Base-by-base conservation (phyloP, 75 land plant species). In the Adiantum capillusveneris region DNA sequence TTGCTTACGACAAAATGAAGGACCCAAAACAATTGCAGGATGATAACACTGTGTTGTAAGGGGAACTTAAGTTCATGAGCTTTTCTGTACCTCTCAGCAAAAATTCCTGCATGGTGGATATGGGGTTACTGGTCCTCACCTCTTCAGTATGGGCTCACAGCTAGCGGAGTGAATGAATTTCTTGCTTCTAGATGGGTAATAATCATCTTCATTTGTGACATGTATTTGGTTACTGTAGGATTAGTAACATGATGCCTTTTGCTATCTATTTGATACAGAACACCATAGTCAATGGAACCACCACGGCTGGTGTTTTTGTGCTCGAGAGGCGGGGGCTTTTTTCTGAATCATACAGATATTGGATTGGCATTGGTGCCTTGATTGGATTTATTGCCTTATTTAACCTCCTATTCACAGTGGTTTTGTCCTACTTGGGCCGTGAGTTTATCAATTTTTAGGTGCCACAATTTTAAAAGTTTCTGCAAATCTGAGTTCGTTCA, bases 71-170 rank as follows among this genome's bases (percentile, higher is more conserved):
- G n/a, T 34, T 34, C 37, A 5, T 34, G 49, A 20, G 49, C 49
- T 7, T 3, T 46, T 20, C 14, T 46, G 49, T 22, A 3, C 28
- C n/a, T 54, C n/a, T 25, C 70, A 76, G 79, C 56, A 25, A 39
- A 43, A 27, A 73, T 80, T 39, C 66, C 64, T 31, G 21, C 39
- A 37, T 80, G 80, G 83, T 80, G 83, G 83, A 73, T 77, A 17
- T 80, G 83, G 83, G 81, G 69, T 29, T 80, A 72, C 64, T 80
- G 72, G 71, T 19, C 64, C 11, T 80, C 83, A 16, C 83, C 83
- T 13, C 30, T 80, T 44, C 57, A 66, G 44, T 80, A 80, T 58
- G 76, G 66, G n/a, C 72, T 77, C 52, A 72, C 60, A 50, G 80
- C 83, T 12, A 53, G 68, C 11, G 53, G 67, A 34, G 64, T 80